Evolutionary conservation across 2,329 filamentous ascomycete species (phyloP).

Genomic region (Hymenoscyphus linearis): DNA sequence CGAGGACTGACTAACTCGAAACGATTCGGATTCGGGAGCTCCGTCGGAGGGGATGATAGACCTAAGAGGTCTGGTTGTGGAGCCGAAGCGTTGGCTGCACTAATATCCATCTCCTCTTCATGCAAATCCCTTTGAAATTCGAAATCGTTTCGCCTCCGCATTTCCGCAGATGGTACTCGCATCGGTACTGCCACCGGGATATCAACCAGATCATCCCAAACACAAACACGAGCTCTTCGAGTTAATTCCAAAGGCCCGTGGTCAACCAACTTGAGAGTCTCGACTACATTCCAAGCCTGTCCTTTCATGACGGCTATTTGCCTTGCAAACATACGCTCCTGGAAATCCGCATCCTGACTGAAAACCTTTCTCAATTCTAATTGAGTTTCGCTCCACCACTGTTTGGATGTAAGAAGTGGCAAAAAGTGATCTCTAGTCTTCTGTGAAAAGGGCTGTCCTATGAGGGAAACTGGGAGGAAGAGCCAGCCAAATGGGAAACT

Average conservation of each 20-base stretch:
- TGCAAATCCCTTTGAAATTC: conserved; percentile 40
- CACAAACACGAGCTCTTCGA: conserved; percentile 81
- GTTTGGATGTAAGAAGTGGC: conserved; percentile 87
- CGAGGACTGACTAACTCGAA: conserved; percentile 58
- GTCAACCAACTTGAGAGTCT: conserved; percentile 87
- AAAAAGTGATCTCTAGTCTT: conserved; percentile 92
- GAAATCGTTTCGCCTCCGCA: conserved; percentile 58
- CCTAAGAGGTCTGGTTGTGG: conserved; percentile 59
- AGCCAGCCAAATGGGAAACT: conserved; percentile 98
- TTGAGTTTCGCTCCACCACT: conserved; percentile 96
- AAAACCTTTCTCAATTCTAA: conserved; percentile 81
- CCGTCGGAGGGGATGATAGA: conserved; percentile 46
- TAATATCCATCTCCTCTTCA: conserved; percentile 93
- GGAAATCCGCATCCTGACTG: conserved; percentile 88
- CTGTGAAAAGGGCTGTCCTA: conserved; percentile 92
- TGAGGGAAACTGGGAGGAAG: conserved; percentile 92
- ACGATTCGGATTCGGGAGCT: conserved; percentile 69
- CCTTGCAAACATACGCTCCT: conserved; percentile 97
- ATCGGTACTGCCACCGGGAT: conserved; percentile 92
- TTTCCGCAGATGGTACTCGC: conserved; percentile 77
- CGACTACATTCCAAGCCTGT: conserved; percentile 98
- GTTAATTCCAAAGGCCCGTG: conserved; percentile 93
- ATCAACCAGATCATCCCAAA: conserved; percentile 97
- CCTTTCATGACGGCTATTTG: conserved; percentile 99
- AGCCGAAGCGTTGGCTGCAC: conserved; percentile 57